A percentile compares a stretch with the other conserved stretches of the same genome.
phyloP scores from a whole-genome alignment of 495 filamentous ascomycete species.

The Tuber umbilicatum region DNA sequence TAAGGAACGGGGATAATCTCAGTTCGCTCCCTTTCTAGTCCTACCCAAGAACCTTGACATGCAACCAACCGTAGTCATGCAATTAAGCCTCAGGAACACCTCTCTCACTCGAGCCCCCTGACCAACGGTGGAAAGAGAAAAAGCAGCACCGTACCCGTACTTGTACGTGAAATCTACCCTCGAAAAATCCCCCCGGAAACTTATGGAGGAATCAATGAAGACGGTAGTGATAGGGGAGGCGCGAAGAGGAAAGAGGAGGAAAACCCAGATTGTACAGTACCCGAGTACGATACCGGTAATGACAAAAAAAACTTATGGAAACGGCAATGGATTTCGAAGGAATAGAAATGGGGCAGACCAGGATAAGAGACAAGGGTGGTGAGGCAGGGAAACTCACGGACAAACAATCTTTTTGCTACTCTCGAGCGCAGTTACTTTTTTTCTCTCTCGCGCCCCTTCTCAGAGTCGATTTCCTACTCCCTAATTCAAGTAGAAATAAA shows the following conservation, averaged over 20 bases:
- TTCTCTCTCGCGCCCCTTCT: neutral
- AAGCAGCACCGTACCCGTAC: neutral
- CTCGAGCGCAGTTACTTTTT: neutral
- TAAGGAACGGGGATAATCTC: conserved; percentile 32
- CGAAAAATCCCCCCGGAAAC: conserved; percentile 1
- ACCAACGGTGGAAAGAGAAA: neutral
- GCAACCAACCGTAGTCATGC: conserved; percentile 40
- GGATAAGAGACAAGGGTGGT: neutral
- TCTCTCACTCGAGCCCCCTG: conserved; percentile 17
- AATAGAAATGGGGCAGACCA: neutral
- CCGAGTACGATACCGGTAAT: neutral
- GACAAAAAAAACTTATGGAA: conserved; percentile 1
- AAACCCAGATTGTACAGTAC: neutral
- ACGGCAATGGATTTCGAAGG: neutral
- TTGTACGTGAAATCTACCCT: neutral
- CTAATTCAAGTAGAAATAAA: neutral
- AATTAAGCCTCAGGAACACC: conserved; percentile 39
- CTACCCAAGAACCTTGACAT: conserved; percentile 29
- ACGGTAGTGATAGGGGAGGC: neutral
- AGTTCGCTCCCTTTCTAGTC: conserved; percentile 11
- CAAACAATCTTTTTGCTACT: conserved; percentile 3
- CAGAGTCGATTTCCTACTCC: neutral
- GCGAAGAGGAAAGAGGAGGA: neutral
- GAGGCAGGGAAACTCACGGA: conserved; percentile 4
- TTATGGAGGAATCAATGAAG: neutral